phyloP scores from a whole-genome alignment of 306 rosid genomes.

The Corylus heterophylla region DNA sequence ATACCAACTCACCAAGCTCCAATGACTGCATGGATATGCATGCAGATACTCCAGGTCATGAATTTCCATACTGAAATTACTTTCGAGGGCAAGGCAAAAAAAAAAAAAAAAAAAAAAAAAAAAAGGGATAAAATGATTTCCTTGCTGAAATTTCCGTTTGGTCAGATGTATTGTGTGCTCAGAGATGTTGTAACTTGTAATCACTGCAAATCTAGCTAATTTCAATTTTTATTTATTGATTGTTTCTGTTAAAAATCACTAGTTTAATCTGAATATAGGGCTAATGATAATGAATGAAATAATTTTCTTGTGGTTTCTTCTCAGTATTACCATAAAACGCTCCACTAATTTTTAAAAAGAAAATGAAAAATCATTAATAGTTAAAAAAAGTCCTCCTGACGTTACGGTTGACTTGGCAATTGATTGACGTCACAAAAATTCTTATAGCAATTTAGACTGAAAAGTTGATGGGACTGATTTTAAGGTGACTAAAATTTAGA shows the following conservation, averaged over 20 bases:
- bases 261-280: constrained; percentile 22
- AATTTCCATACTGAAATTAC: constrained; percentile 47
- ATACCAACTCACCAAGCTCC: constrained; percentile 52
- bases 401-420: no score
- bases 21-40: constrained; percentile 72
- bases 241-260: constrained; percentile 22
- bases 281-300: not conserved
- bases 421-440: no score
- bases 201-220: constrained; percentile 23
- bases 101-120: not conserved
- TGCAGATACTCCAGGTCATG: constrained; percentile 62
- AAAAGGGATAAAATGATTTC: not conserved
- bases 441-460: no score
- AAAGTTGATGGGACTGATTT: no score
- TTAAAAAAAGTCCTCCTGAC: no score
- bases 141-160: constrained; percentile 26
- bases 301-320: no score
- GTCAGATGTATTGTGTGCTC: constrained; percentile 32
- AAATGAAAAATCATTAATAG: no score
- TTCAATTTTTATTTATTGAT: constrained; percentile 21
- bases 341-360: no score
- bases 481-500: no score
- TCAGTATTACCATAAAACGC: no score
- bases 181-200: constrained; percentile 20
- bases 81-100: constrained; percentile 19